Evolutionary conservation across 169 alveolate genomes (phyloP), one percentile per base, ranked within the genome.

Genomic region (Plasmodium falciparum): DNA sequence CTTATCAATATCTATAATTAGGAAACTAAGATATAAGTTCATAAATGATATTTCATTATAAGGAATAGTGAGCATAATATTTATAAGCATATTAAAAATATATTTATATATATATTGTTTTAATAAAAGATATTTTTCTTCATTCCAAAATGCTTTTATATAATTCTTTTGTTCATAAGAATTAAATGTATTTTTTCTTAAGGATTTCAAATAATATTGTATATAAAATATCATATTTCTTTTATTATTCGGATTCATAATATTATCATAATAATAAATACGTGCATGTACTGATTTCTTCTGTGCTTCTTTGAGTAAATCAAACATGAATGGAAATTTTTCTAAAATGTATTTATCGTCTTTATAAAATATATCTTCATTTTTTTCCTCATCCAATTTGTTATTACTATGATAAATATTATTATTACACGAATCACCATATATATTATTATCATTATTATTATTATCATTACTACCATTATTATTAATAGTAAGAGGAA

Each of bases 21-120:
- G 76, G 20, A 72, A 86, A 26, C 88, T 86, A 13, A 86, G 59
- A 47, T 61, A 86, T 61, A 86, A 15, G 9, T 86, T 73, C 61
- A 73, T 70, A 66, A 71, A 86, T 6, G 76, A 73, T 26, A 63
- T 11, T 70, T 86, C 92, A 61, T 70, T 58, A 72, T 71, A 86
- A 4, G 92, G 92, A 13, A 86, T 86, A n/a, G 92, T 86, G 8
- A 86, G 59, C 88, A 86, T 86, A 9, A 86, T 71, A 61, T 86
- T 86, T 72, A 86, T 73, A 63, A 86, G 92, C 73, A 73, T 73
- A 20, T 73, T 86, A 17, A 65, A 86, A 29, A 86, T 86, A 39
- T 61, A 86, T 54, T 86, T 86, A 62, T 65, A 86, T 11, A 86
- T 86, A 12, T 59, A 49, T 49, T 86, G 92, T 66, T 65, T 70